A percentile compares a stretch with the other conserved stretches of the same genome.
phyloP scores from a whole-genome alignment of 768 basidiomycete species.

The Boletus pseudopeckii region DNA sequence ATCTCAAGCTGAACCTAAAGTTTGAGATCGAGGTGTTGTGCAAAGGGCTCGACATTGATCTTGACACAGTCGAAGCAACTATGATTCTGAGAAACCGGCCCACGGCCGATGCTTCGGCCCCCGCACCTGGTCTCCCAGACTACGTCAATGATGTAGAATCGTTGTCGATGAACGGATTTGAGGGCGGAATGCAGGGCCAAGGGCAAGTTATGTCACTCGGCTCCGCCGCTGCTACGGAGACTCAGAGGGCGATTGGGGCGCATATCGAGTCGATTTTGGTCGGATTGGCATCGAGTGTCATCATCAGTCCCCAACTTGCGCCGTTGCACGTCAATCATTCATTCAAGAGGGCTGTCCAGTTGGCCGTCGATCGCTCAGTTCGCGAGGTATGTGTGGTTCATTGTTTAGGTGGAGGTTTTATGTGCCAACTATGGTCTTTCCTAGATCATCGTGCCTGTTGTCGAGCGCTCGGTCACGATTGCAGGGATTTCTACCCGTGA shows the following conservation, averaged over 20 bases:
- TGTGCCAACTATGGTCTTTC: not conserved
- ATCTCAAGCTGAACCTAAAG: slow-evolving; percentile 93
- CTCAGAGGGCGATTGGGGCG: slow-evolving; percentile 63
- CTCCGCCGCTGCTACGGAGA: slow-evolving; percentile 56
- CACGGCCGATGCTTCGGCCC: slow-evolving; percentile 45
- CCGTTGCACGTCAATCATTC: slow-evolving; percentile 72
- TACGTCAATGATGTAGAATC: slow-evolving; percentile 80
- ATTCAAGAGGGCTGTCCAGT: slow-evolving; percentile 87
- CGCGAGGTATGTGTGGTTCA: slow-evolving; percentile 63
- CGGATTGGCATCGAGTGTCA: slow-evolving; percentile 66
- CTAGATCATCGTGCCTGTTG: slow-evolving; percentile 93
- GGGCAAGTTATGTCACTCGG: slow-evolving; percentile 63
- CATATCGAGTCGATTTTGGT: slow-evolving; percentile 82
- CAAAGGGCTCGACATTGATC: slow-evolving; percentile 84
- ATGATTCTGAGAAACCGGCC: slow-evolving; percentile 79
- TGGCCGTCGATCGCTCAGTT: slow-evolving; percentile 91
- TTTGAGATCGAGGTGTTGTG: slow-evolving; percentile 98
- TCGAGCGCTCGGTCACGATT: slow-evolving; percentile 97
- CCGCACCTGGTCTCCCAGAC: slow-evolving; percentile 65
- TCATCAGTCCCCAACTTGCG: slow-evolving; percentile 72
- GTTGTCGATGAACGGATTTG: slow-evolving; percentile 71
- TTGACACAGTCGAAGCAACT: slow-evolving; percentile 81
- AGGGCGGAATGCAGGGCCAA: slow-evolving; percentile 48
- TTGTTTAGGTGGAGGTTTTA: not conserved
- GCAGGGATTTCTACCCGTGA: slow-evolving; percentile 97